Evolutionary conservation across 176 grass and related monocot species (phyloP).

Genomic region (Pharus latifolius): DNA sequence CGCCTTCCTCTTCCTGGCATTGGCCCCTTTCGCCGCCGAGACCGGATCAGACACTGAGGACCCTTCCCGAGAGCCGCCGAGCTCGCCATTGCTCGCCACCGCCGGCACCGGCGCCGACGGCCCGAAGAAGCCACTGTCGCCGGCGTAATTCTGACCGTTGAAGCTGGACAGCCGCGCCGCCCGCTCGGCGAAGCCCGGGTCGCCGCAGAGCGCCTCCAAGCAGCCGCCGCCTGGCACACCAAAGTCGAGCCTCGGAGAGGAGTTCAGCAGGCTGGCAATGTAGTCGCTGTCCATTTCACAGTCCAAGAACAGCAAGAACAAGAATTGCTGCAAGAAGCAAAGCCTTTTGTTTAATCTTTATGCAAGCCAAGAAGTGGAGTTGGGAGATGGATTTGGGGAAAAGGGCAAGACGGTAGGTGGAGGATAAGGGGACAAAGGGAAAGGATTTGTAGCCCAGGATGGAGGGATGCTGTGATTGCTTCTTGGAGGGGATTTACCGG

Average conservation of each 20-base stretch:
- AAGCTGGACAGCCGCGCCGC: slow-evolving; percentile 22
- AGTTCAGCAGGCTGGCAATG: slow-evolving; percentile 21
- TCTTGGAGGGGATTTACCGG: not conserved
- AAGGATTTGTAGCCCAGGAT: slow-evolving; percentile 13
- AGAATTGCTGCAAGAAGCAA: slow-evolving; percentile 39
- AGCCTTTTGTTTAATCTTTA: too few relatives aligned
- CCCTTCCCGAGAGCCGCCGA: slow-evolving; percentile 35
- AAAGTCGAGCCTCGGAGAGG: slow-evolving; percentile 19
- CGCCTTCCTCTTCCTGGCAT: slow-evolving; percentile 65
- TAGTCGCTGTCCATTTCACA: slow-evolving; percentile 31
- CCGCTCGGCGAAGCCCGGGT: slow-evolving; percentile 35
- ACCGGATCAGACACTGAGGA: slow-evolving; percentile 66
- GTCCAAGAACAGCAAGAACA: not conserved
- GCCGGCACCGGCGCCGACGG: not conserved
- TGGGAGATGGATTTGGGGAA: slow-evolving; percentile 2
- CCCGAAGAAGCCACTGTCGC: not conserved
- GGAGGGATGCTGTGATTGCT: not conserved
- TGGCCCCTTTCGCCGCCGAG: slow-evolving; percentile 21
- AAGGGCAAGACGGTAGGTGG: slow-evolving; percentile 16
- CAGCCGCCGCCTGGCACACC: slow-evolving; percentile 19
- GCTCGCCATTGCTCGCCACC: not conserved
- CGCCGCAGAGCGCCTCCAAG: slow-evolving; percentile 44
- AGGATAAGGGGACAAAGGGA: not conserved
- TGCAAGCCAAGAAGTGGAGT: not conserved
- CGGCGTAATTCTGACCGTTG: slow-evolving; percentile 11